Evolutionary conservation across 2,329 filamentous ascomycete species (phyloP).

Genomic region (Fusarium anthophilum): DNA sequence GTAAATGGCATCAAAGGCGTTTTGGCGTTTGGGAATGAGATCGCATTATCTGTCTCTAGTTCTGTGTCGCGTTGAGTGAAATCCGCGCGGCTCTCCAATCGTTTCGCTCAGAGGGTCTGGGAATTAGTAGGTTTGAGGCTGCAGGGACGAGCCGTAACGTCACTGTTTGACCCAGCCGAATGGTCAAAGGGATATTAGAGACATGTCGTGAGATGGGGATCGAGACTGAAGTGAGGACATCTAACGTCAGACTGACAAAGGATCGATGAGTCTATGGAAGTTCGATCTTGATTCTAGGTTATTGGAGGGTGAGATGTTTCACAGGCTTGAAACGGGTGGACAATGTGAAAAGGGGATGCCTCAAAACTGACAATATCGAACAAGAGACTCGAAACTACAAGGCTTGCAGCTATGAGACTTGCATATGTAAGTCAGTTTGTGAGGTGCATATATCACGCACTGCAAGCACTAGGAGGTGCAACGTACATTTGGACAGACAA

Average conservation of each 20-base stretch:
- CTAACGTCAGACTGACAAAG: conserved; percentile 1
- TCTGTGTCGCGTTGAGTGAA: neutral
- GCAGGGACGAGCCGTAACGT: conserved; percentile 26
- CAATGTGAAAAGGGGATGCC: conserved; percentile 3
- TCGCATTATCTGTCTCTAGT: conserved; percentile 1
- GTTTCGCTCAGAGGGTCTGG: neutral
- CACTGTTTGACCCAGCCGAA: conserved; percentile 13
- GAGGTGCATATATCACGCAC: conserved; percentile 9
- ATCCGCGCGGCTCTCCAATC: neutral
- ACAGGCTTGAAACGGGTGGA: conserved; percentile 15
- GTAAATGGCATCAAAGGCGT: conserved; percentile 26
- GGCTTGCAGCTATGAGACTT: conserved; percentile 5
- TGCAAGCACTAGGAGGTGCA: neutral
- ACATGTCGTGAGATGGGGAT: conserved; percentile 1
- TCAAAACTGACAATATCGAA: neutral
- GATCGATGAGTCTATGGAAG: conserved; percentile 27
- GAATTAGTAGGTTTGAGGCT: conserved; percentile 11
- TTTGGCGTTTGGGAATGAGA: conserved; percentile 22
- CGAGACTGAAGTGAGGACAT: conserved; percentile 16
- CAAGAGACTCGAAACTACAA: conserved; percentile 7
- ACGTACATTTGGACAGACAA: neutral
- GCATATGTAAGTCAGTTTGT: neutral
- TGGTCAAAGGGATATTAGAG: conserved; percentile 9
- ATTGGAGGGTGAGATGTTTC: conserved; percentile 30
- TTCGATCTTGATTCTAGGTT: conserved; percentile 26